Base-by-base conservation (phyloP, 805 yeast species). In the Starmerella sirachaensis region DNA sequence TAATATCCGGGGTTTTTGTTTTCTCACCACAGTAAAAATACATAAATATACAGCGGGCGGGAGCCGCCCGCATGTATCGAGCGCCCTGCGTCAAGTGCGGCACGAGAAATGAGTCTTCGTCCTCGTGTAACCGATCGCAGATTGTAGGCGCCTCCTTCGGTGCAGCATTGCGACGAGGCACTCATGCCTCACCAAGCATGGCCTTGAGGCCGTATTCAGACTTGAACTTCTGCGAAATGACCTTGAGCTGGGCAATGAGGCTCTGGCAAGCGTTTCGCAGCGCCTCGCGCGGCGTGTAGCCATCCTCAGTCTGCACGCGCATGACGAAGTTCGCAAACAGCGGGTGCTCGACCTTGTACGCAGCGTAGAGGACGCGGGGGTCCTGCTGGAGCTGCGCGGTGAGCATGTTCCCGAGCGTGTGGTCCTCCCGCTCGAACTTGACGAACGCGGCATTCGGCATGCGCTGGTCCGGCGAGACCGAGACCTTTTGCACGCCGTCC, bases 321-420 rank as follows among this genome's bases (percentile, higher is more conserved):
- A 91, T 74, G 31, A 88, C 76, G 53, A 91, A 91, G 58, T 82
- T 83, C 27, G 98, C 96, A 61, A 91, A 91, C 47, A 91, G 66
- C 7, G 99, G 99, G 63, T 91, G 99, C 62, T 91, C 97, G 30
- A 91, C 85, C 59, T 91, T 91, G 68, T 91, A 91, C 24, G 97
- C 98, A 30, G 94, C 97, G 58, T 86, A 91, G 24, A 91, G 58
- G n/a, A 91, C 99, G 48, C 77, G 75, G 34, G 76, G 75, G 58
- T 91, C 97, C 54, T 76, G 76, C 44, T 84, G 68, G 40, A 91
- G 71, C 57, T 88, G 94, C 20, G 86, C 76, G 56, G 94, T 72
- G 43, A 91, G 68, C 51, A 91, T 60, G 58, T 91, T 91, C 19
- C 94, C 98, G 42, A 91, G 67, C 3, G 99, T 91, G 57, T 91